Evolutionary conservation across 2,329 filamentous ascomycete genomes (phyloP), one percentile per base, ranked within the genome.

Genomic region (Phyllosticta capitalensis): DNA sequence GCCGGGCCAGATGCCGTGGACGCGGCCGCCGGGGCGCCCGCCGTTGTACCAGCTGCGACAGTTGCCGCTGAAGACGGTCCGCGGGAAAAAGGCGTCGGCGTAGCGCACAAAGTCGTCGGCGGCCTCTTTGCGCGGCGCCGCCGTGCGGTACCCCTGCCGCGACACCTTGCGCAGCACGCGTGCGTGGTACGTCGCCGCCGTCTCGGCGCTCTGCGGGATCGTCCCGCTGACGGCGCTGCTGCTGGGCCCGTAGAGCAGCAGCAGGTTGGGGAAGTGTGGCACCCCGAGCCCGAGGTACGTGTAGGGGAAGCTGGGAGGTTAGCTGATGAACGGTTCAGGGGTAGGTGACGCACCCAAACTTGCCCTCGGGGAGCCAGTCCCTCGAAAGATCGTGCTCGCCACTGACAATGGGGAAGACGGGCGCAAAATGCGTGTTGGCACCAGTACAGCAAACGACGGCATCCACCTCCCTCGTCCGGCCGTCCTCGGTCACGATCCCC

Each of bases 21-120:
- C 83, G 3, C 85, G 75, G 0, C 78, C 80, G 5, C 73, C 73
- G 12, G 58, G 9, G 10, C 50, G 30, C 0, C 83, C 83, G 12
- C 86, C 83, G 61, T 90, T 90, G 61, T 87, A 87, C 87, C 87
- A 90, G 0, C 83, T 86, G 49, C 81, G 83, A 68, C 87, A 90
- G 59, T 82, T 81, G 56, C 86, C 83, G 0, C 78, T 77, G 59
- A 86, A 70, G 45, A 81, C 79, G 2, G 78, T 81, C 14, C 74
- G 75, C 0, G 78, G 76, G 64, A 79, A 80, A 67, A 80, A 81
- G 0, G 71, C 70, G 61, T 82, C 79, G 52, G 75, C 76, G 69
- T 85, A 86, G 56, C 80, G 78, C 10, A 82, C 71, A 63, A 86
- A 87, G 64, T 88, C 85, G 49, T 88, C 84, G 0, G 86, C 74